A percentile compares a stretch with the other conserved stretches of the same genome.
Evolutionary conservation across 1,284 basidiomycete species (phyloP).

Genomic region (Inonotus obliquus): DNA sequence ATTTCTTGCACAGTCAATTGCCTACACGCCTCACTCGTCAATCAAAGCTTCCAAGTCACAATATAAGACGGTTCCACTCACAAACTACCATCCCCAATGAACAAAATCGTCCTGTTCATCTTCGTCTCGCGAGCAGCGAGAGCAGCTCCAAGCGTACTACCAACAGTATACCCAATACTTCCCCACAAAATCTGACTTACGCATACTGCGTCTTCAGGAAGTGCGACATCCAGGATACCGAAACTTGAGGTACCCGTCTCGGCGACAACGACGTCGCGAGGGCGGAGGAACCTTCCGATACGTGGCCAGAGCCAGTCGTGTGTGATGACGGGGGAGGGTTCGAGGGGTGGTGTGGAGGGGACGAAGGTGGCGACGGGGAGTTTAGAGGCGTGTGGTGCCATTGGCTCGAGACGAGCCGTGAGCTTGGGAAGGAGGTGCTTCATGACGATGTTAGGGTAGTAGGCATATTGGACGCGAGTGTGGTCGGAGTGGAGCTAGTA

Average conservation of each 20-base stretch:
- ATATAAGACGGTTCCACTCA: slow-evolving; percentile 24
- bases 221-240: slow-evolving; percentile 70
- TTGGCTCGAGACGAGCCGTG: slow-evolving; percentile 47
- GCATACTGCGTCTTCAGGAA: slow-evolving; percentile 64
- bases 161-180: slow-evolving; percentile 84
- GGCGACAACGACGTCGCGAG: slow-evolving; percentile 75
- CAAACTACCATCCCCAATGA: slow-evolving; percentile 83
- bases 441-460: slow-evolving; percentile 65
- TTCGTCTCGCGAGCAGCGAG: slow-evolving; percentile 70
- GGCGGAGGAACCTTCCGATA: slow-evolving; percentile 72
- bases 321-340: slow-evolving; percentile 44
- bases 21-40: slow-evolving; percentile 29
- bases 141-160: slow-evolving; percentile 64
- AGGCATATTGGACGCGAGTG: slow-evolving; percentile 62
- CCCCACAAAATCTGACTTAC: slow-evolving; percentile 83
- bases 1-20: slow-evolving; percentile 75
- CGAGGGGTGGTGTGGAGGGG: slow-evolving; percentile 45
- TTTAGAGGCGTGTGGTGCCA: slow-evolving; percentile 34
- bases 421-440: slow-evolving; percentile 68
- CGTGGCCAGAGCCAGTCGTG: slow-evolving; percentile 88
- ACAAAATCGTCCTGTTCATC: slow-evolving; percentile 71
- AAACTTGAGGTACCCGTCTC: slow-evolving; percentile 80
- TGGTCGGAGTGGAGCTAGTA: slow-evolving; percentile 78
- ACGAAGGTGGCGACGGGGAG: slow-evolving; percentile 47
- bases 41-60: not conserved